Percentiles rank a stretch among this genome's conserved stretches.
Evolutionary conservation across 768 basidiomycete species (phyloP).

Genomic region (Suillus subaureus): DNA sequence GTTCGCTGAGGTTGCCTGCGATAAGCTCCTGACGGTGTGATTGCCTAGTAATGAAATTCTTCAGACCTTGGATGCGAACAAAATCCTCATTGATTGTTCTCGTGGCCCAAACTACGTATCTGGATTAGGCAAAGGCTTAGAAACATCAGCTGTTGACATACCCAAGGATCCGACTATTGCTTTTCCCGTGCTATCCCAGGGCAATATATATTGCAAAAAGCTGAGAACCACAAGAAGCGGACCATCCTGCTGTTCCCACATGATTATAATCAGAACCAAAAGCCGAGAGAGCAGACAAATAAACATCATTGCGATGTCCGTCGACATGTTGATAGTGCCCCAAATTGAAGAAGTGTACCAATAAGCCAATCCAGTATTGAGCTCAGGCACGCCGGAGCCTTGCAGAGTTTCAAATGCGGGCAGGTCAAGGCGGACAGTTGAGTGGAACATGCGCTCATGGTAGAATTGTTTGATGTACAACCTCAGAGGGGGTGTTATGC

Average conservation of each 20-base stretch:
- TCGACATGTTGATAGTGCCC: conserved; percentile 50
- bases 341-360: conserved; percentile 54
- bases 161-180: conserved; percentile 30
- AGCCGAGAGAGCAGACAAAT: conserved; percentile 61
- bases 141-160: conserved; percentile 18
- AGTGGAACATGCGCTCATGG: conserved; percentile 60
- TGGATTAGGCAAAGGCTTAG: background rate
- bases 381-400: conserved; percentile 56
- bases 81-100: conserved; percentile 68
- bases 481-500: conserved; percentile 52
- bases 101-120: conserved; percentile 61
- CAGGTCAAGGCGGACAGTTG: conserved; percentile 70
- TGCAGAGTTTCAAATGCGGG: conserved; percentile 55
- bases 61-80: conserved; percentile 64
- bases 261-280: conserved; percentile 57
- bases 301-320: conserved; percentile 44
- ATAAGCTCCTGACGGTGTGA: conserved; percentile 82
- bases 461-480: conserved; percentile 62
- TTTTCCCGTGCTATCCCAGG: conserved; percentile 34
- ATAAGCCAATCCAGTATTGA: conserved; percentile 53
- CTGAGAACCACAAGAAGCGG: conserved; percentile 57
- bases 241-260: conserved; percentile 69
- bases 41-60: too few relatives aligned
- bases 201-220: conserved; percentile 53
- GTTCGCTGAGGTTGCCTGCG: conserved; percentile 59